Base-by-base conservation (phyloP, 352 stramenopile species). In the Saprolegnia diclina region DNA sequence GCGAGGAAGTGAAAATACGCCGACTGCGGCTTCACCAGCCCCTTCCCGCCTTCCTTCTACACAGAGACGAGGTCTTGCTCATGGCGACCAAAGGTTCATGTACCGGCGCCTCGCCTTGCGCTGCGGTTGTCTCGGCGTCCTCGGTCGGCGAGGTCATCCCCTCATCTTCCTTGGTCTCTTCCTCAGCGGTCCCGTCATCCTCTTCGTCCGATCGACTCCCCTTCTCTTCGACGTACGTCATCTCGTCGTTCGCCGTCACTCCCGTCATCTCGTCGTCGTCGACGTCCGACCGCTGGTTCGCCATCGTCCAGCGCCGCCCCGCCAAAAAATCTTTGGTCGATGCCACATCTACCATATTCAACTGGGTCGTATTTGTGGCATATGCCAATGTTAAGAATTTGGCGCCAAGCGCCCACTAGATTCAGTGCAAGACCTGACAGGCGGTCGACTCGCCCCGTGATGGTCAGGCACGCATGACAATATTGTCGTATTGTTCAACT, bases 1-100 rank as follows among this genome's bases (percentile, higher is more conserved):
- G 62, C 62, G 16, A 68, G 44, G 42, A 68, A 68, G 32, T 68
- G 62, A 38, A 68, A 68, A 40, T 68, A 68, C 6, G 62, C 62
- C 42, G 62, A 68, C 50, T 56, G 62, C 16, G 62, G 62, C n/a
- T 68, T 68, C 13, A 10, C 13, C 42, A n/a, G 42, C 18, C 42
- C 42, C 42, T 48, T 48, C 13, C 10, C 42, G 7, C 1, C 42
- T 48, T 48, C 18, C 18, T n/a, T n/a, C 42, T 48, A 48, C 42
- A 14, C 13, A 48, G 7, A n/a, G 13, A 48, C 10, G 42, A 14
- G 10, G 42, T 48, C 42, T 11, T 1, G 42, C 7, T n/a, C 13
- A 48, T n/a, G 42, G 42, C 18, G 7, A 14, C 42, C 11, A 48
- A 14, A 48, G 42, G 13, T 3, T 3, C 18, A 48, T 48, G 13